phyloP scores from a whole-genome alignment of 2,329 filamentous ascomycete species.

The Aureobasidium sp. region DNA sequence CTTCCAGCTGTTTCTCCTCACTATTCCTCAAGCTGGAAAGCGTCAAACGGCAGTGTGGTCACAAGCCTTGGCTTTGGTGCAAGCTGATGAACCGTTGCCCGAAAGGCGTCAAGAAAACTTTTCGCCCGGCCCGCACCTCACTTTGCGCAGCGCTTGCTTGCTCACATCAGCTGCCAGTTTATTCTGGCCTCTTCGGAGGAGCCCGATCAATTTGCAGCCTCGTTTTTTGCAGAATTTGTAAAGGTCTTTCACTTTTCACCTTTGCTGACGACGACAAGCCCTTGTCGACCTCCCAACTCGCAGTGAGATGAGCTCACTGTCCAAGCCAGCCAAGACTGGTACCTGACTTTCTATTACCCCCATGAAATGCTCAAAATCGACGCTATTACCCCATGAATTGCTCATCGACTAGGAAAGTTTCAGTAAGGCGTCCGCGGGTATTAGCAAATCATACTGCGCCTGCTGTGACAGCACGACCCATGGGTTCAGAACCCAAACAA shows the following conservation, averaged over 20 bases:
- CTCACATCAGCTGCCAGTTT: background rate
- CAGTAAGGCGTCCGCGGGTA: background rate
- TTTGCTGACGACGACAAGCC: background rate
- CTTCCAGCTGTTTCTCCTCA: background rate
- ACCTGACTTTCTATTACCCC: background rate
- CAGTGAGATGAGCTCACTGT: background rate
- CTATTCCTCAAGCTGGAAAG: conserved; percentile 7
- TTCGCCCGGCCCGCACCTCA: background rate
- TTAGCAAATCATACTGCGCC: background rate
- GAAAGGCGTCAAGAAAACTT: conserved; percentile 4
- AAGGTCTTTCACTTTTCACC: background rate
- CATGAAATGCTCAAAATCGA: background rate
- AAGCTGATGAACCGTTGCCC: conserved; percentile 10
- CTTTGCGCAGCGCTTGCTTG: background rate
- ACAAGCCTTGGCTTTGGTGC: background rate
- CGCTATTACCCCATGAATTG: conserved; percentile 1
- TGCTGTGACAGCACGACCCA: background rate
- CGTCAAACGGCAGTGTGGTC: conserved; percentile 2
- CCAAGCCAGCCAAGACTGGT: background rate
- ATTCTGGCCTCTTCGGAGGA: conserved; percentile 8
- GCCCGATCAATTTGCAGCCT: background rate
- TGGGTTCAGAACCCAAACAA: background rate
- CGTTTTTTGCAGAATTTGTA: background rate
- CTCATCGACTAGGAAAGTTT: background rate
- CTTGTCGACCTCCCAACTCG: background rate